phyloP scores from a whole-genome alignment of 2,329 filamentous ascomycete genomes.

The Periglandula ipomoeae region DNA sequence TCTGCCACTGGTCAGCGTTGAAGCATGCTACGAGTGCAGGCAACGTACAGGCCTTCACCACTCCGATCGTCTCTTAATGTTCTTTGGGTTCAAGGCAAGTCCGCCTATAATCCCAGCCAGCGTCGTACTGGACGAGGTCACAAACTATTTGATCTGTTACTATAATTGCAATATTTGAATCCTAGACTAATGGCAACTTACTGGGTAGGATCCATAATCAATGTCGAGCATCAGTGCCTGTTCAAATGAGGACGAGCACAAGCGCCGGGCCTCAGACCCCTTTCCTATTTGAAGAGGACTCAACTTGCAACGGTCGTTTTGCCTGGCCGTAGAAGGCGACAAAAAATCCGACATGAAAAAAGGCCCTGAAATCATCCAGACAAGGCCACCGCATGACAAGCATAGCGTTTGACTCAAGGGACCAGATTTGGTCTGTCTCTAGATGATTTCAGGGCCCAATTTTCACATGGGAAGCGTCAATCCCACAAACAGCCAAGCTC shows the following conservation, averaged over 20 bases:
- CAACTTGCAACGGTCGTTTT: conserved; percentile 6
- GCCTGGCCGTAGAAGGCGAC: background rate
- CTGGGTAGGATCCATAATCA: conserved; percentile 35
- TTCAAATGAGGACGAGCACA: conserved; percentile 12
- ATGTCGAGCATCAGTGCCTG: conserved; percentile 56
- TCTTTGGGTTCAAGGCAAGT: conserved; percentile 50
- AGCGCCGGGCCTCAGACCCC: conserved; percentile 11
- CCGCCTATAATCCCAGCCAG: conserved; percentile 50
- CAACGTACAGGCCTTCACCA: conserved; percentile 53
- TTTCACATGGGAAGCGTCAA: conserved; percentile 1
- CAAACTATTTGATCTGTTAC: conserved; percentile 1
- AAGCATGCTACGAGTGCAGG: conserved; percentile 12
- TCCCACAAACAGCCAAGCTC: conserved; percentile 1
- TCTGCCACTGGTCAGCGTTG: conserved; percentile 28
- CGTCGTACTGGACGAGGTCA: conserved; percentile 4
- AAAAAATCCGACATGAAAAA: background rate
- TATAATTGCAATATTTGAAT: conserved; percentile 3
- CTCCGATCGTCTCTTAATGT: conserved; percentile 52
- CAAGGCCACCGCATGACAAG: conserved; percentile 1
- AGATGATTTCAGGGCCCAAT: background rate
- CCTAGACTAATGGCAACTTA: conserved; percentile 13
- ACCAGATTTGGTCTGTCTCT: background rate
- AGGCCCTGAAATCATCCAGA: conserved; percentile 3
- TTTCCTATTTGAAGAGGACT: conserved; percentile 12
- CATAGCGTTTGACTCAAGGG: background rate